Conservation (phyloP, 306 rosid genomes). For the Canavalia ensiformis region DNA sequence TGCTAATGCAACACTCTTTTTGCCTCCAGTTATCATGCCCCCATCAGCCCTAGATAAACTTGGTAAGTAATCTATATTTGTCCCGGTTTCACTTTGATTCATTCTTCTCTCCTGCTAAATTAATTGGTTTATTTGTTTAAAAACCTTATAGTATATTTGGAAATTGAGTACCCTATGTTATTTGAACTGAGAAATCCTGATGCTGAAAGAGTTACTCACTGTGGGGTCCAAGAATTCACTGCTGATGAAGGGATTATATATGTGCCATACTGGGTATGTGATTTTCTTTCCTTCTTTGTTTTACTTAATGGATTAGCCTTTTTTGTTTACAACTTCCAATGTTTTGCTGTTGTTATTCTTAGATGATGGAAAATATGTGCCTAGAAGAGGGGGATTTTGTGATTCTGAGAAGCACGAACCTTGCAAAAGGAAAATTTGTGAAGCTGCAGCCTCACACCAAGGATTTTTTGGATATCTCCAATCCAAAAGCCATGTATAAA, state of each 20-base stretch:
- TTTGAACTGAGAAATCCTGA: constrained; percentile 59
- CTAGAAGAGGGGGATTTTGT: constrained; percentile 56
- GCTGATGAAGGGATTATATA: constrained; percentile 61
- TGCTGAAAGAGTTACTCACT: constrained; percentile 53
- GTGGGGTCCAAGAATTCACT: constrained; percentile 70
- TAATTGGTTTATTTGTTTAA: not conserved
- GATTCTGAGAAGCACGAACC: constrained; percentile 52
- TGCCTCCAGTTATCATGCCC: constrained; percentile 70
- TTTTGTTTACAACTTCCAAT: constrained; percentile 11
- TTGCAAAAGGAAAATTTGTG: constrained; percentile 57
- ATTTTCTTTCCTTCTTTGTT: constrained; percentile 1
- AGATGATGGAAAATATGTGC: constrained; percentile 73
- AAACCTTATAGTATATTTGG: constrained; percentile 49
- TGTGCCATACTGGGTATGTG: constrained; percentile 62
- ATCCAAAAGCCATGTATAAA: constrained; percentile 60
- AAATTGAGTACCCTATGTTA: constrained; percentile 66
- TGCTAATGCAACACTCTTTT: constrained; percentile 26
- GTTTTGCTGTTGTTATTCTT: not conserved
- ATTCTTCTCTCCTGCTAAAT: constrained; percentile 13
- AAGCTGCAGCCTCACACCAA: constrained; percentile 71
- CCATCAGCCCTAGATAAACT: constrained; percentile 62
- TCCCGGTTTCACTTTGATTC: constrained; percentile 15
- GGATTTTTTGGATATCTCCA: constrained; percentile 62
- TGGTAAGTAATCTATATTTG: constrained; percentile 43
- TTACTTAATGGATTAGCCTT: not conserved